A percentile compares a stretch with the other conserved stretches of the same genome.
phyloP scores from a whole-genome alignment of 129 eudicot species.

The Apium graveolens region DNA sequence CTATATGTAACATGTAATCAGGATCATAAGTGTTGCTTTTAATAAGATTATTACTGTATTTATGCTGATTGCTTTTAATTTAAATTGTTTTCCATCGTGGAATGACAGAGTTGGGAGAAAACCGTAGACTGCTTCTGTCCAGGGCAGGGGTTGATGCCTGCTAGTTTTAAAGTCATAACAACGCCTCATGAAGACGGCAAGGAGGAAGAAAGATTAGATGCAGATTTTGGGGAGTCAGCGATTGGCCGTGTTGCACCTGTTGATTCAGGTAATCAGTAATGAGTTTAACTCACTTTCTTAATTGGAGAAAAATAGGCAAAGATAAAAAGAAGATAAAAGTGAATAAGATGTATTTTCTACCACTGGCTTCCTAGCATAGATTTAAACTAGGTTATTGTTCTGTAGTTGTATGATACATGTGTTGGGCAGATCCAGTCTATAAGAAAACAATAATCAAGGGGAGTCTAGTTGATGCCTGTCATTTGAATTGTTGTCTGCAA shows the following conservation, averaged over 20 bases:
- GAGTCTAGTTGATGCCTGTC: not conserved
- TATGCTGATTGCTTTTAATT: conserved; percentile 4
- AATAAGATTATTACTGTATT: not conserved
- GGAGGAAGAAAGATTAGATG: conserved; percentile 71
- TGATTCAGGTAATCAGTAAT: conserved; percentile 62
- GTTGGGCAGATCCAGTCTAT: not conserved
- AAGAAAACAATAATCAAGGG: not conserved
- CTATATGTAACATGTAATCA: too few relatives aligned
- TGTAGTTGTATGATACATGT: not conserved
- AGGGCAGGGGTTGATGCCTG: conserved; percentile 93
- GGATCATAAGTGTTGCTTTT: not conserved
- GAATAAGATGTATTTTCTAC: not conserved
- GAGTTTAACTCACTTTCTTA: not conserved
- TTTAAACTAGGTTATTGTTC: not conserved
- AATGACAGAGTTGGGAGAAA: conserved; percentile 86
- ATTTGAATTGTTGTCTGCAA: not conserved
- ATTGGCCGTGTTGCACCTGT: conserved; percentile 98
- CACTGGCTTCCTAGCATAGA: not conserved
- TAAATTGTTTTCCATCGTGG: conserved; percentile 12
- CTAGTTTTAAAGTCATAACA: conserved; percentile 82
- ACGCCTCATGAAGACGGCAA: conserved; percentile 61
- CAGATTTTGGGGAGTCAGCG: conserved; percentile 93
- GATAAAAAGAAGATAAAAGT: not conserved
- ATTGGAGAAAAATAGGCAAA: not conserved
- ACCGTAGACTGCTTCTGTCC: conserved; percentile 92